These are phyloP conservation scores for Monosporozyma unispora DNA, from an alignment of 805 yeast species.

Conservation along the genomic window DNA sequence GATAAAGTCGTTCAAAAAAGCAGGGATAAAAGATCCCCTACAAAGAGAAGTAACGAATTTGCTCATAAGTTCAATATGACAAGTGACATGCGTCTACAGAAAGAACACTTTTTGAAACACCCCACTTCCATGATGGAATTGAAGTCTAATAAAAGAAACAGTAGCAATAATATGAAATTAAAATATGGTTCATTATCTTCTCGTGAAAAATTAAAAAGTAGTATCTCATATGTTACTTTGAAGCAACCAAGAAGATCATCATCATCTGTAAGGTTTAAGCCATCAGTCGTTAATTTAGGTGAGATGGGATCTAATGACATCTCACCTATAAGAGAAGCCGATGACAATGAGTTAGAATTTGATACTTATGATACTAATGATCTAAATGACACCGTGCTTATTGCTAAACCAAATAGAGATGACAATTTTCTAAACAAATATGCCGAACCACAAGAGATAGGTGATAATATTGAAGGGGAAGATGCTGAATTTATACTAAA, in stretches of 20 bases:
- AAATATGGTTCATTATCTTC: not conserved
- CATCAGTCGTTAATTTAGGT: constrained; percentile 21
- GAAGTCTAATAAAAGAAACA: constrained; percentile 6
- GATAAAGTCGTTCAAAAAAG: not conserved
- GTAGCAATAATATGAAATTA: not conserved
- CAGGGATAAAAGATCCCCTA: constrained; percentile 2
- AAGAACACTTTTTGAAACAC: constrained; percentile 13
- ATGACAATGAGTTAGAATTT: constrained; percentile 2
- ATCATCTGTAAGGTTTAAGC: constrained; percentile 18
- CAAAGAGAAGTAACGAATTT: constrained; percentile 9
- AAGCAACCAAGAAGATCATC: constrained; percentile 12
- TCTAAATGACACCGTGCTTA: not conserved
- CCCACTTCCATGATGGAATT: constrained; percentile 29
- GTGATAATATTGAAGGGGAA: constrained; percentile 1
- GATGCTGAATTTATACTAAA: constrained; percentile 17
- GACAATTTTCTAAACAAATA: not conserved
- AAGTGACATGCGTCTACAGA: constrained; percentile 2
- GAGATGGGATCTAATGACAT: not conserved
- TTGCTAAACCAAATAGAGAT: not conserved
- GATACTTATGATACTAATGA: not conserved
- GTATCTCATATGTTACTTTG: constrained; percentile 23
- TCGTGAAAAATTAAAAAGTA: constrained; percentile 13
- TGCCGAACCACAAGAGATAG: not conserved
- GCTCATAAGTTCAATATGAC: constrained; percentile 11
- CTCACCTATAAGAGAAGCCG: constrained; percentile 11